Conservation (phyloP, 345 rosid genomes). For the Melastoma malabathricum region DNA sequence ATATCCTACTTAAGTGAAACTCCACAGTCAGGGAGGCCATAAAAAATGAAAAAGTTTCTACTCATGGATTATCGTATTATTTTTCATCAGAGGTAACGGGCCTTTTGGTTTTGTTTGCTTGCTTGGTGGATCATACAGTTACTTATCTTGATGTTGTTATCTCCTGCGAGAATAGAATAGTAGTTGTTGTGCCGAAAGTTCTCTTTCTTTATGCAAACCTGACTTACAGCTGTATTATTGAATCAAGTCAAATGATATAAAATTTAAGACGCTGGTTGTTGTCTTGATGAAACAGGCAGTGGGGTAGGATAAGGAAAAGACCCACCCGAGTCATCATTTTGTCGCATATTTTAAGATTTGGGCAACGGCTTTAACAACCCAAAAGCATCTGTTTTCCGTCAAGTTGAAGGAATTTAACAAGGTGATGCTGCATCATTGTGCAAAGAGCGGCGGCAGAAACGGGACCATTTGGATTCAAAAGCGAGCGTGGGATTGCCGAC, state of each 20-base stretch:
- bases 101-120: too few species aligned
- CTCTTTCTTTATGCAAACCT: conserved; percentile 1
- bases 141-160: neutral
- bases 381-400: neutral
- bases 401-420: neutral
- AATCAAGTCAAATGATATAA: conserved; percentile 1
- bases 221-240: neutral
- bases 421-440: too few species aligned
- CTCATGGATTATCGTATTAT: too few species aligned
- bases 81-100: too few species aligned
- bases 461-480: too few species aligned
- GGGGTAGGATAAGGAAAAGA: too few species aligned
- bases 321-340: neutral
- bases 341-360: neutral
- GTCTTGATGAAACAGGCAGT: neutral
- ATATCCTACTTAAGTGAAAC: too few species aligned
- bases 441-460: conserved; percentile 1
- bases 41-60: too few species aligned
- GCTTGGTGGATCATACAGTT: neutral
- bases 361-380: too few species aligned
- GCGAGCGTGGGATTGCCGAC: too few species aligned
- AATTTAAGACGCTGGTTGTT: neutral
- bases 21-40: too few species aligned
- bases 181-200: neutral
- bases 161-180: neutral